A percentile compares a stretch with the other conserved stretches of the same genome.
phyloP scores from a whole-genome alignment of 2,329 filamentous ascomycete genomes.

The Neonectria sp. region DNA sequence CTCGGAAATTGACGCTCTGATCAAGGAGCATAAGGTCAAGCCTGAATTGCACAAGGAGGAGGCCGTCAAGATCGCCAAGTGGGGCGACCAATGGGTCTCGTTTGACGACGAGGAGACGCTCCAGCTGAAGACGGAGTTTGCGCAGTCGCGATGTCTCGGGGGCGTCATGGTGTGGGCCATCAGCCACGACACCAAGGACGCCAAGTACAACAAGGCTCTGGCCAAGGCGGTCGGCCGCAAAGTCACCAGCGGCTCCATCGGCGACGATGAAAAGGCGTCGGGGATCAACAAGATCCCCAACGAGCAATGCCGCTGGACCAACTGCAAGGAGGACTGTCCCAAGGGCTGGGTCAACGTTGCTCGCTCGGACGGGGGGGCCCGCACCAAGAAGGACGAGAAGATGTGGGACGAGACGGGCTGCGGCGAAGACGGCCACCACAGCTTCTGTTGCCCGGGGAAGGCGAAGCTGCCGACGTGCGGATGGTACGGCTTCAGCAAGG shows the following conservation, averaged over 20 bases:
- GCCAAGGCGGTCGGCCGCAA: not conserved
- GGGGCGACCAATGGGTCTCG: conserved; percentile 19
- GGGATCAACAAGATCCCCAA: conserved; percentile 7
- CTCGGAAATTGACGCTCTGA: conserved; percentile 16
- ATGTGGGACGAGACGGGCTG: conserved; percentile 30
- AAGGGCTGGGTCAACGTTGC: conserved; percentile 25
- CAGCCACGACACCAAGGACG: conserved; percentile 28
- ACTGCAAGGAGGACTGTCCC: conserved; percentile 30
- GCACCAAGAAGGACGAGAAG: conserved; percentile 17
- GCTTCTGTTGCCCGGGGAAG: conserved; percentile 26
- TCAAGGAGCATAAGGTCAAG: conserved; percentile 3
- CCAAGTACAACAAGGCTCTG: conserved; percentile 20
- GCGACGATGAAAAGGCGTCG: conserved; percentile 10
- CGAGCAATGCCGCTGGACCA: conserved; percentile 28
- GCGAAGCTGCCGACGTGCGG: conserved; percentile 23
- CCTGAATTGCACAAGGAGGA: conserved; percentile 9
- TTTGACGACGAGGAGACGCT: conserved; percentile 29
- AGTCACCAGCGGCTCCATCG: conserved; percentile 1
- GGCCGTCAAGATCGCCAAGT: conserved; percentile 18
- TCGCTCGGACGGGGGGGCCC: conserved; percentile 9
- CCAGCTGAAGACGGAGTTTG: conserved; percentile 23
- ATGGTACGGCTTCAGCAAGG: conserved; percentile 21
- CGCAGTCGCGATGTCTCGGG: conserved; percentile 15
- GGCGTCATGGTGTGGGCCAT: conserved; percentile 38
- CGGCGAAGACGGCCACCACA: conserved; percentile 15